phyloP scores from a whole-genome alignment of 345 rosid genomes.

The Populus davidiana region DNA sequence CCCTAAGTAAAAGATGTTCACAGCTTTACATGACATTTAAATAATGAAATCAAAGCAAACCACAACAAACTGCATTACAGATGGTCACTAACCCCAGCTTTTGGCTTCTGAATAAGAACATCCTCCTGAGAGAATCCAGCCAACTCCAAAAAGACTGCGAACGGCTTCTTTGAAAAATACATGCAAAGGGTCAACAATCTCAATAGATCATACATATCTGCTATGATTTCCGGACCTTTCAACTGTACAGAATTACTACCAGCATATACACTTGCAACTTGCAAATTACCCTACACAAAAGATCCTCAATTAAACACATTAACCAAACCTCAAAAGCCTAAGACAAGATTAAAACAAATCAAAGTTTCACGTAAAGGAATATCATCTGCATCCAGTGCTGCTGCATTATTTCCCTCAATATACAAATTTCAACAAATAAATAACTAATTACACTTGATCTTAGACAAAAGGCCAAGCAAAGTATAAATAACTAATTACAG shows the following conservation, averaged over 20 bases:
- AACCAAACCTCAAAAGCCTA: neutral
- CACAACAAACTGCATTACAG: neutral
- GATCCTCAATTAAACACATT: neutral
- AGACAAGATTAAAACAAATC: neutral
- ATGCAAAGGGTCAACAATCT: conserved; percentile 78
- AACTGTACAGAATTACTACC: conserved; percentile 59
- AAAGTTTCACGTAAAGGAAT: neutral
- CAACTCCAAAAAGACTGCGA: conserved; percentile 76
- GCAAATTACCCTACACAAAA: conserved; percentile 59
- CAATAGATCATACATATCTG: conserved; percentile 56
- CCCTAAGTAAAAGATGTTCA: neutral
- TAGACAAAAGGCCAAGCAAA: neutral
- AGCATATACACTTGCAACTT: conserved; percentile 80
- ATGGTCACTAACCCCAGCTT: conserved; percentile 76
- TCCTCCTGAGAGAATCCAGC: conserved; percentile 71
- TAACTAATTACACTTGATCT: neutral
- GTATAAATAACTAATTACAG: neutral
- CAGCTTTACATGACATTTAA: neutral
- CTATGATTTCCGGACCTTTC: conserved; percentile 60
- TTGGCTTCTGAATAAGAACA: conserved; percentile 90
- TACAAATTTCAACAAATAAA: neutral
- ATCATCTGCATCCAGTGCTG: neutral
- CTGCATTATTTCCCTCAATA: neutral
- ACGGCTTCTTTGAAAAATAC: conserved; percentile 91
- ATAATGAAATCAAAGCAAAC: neutral